Percentiles rank a stretch among this genome's conserved stretches.
phyloP scores from a whole-genome alignment of 257 asterid genomes.

The Rehmannia glutinosa region DNA sequence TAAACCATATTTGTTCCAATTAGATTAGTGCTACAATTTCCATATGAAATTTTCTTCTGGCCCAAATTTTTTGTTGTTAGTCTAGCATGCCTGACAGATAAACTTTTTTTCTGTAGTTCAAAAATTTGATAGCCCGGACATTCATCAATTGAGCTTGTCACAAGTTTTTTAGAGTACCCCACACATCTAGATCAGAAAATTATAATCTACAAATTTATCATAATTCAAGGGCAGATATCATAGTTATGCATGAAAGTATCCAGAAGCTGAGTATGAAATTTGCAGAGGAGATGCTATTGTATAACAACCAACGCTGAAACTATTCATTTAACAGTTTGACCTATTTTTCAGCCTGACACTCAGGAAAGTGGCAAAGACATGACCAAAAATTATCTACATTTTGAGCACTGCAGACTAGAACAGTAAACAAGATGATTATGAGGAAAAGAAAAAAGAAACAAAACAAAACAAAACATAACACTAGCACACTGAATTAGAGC shows the following conservation, averaged over 20 bases:
- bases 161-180: background rate
- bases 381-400: too few relatives aligned
- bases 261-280: background rate
- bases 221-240: background rate
- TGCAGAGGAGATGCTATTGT: background rate
- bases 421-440: too few relatives aligned
- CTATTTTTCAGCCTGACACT: background rate
- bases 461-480: too few relatives aligned
- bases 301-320: too few relatives aligned
- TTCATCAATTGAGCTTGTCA: background rate
- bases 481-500: background rate
- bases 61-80: background rate
- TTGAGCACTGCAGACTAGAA: too few relatives aligned
- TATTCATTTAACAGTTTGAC: background rate
- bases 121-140: background rate
- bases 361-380: background rate
- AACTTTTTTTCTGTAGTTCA: background rate
- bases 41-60: background rate
- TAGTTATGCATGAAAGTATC: background rate
- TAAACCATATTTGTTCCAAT: background rate
- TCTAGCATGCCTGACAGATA: conserved; percentile 1
- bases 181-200: conserved; percentile 1
- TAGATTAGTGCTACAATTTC: background rate
- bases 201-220: background rate
- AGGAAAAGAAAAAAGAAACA: too few relatives aligned